phyloP scores from a whole-genome alignment of 495 filamentous ascomycete genomes.

The Penicillium antarcticum region DNA sequence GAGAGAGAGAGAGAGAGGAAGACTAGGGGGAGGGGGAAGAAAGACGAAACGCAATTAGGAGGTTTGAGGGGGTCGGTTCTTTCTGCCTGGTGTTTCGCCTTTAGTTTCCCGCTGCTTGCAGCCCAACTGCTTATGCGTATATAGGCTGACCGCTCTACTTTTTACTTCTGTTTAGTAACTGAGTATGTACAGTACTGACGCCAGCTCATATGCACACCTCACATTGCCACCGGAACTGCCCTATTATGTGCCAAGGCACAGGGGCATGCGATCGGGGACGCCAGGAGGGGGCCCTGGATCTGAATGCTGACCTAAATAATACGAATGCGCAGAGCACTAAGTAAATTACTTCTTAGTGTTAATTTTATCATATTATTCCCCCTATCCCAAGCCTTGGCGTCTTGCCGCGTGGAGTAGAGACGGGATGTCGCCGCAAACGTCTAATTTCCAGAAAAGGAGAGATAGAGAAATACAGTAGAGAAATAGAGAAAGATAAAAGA shows the following conservation, averaged over 20 bases:
- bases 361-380: too few species aligned
- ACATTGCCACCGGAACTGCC: constrained; percentile 1
- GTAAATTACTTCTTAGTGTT: too few species aligned
- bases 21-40: constrained; percentile 6
- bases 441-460: not conserved
- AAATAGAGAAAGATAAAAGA: not conserved
- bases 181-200: too few species aligned
- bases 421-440: constrained; percentile 13
- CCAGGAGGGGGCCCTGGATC: not conserved
- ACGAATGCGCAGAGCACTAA: not conserved
- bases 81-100: constrained; percentile 6
- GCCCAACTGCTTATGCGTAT: not conserved
- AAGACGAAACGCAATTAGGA: constrained; percentile 2
- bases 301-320: not conserved
- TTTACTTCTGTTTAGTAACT: too few species aligned
- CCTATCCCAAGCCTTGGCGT: constrained; percentile 12
- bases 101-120: not conserved
- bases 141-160: too few species aligned
- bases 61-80: constrained; percentile 2
- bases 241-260: constrained; percentile 6
- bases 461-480: not conserved
- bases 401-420: constrained; percentile 13
- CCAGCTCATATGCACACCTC: not conserved
- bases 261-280: constrained; percentile 11
- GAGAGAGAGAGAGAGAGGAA: not conserved